Evolutionary conservation across 371 early-diverging fungal species (phyloP).

Genomic region (Apophysomyces trapeziformis): DNA sequence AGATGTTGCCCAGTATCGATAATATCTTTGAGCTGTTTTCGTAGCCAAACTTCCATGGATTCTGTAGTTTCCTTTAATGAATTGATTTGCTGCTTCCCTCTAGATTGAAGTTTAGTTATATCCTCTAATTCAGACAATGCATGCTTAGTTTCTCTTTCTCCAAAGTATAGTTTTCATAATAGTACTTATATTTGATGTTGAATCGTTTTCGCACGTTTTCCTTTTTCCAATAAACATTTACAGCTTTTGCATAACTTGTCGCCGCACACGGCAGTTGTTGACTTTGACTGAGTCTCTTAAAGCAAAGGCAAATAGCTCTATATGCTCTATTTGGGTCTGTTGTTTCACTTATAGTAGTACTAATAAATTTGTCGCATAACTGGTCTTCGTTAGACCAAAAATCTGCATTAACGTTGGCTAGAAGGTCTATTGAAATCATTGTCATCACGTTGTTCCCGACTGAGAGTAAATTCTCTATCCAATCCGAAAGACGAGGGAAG

Average conservation of each 20-base stretch:
- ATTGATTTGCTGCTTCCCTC: too few relatives aligned
- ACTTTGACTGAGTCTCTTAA: background rate
- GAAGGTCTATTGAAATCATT: background rate
- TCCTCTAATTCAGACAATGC: background rate
- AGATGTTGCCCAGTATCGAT: too few relatives aligned
- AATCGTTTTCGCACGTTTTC: background rate
- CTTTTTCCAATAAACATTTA: background rate
- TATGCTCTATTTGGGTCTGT: background rate
- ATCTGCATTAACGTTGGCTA: background rate
- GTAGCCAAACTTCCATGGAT: too few relatives aligned
- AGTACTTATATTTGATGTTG: background rate
- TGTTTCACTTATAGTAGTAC: background rate
- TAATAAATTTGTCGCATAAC: background rate
- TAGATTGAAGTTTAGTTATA: background rate
- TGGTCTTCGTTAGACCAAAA: background rate
- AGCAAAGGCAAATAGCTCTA: background rate
- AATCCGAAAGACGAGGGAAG: background rate
- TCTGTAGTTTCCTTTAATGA: too few relatives aligned
- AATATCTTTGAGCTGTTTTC: too few relatives aligned
- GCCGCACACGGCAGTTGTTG: background rate
- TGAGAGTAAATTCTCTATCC: background rate
- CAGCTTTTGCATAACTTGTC: background rate
- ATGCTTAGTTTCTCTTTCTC: background rate
- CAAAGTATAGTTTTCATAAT: background rate
- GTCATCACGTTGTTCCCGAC: background rate